Evolutionary conservation across 2,329 filamentous ascomycete genomes (phyloP), one percentile per base, ranked within the genome.

Genomic region (Neofusicoccum laricinum): DNA sequence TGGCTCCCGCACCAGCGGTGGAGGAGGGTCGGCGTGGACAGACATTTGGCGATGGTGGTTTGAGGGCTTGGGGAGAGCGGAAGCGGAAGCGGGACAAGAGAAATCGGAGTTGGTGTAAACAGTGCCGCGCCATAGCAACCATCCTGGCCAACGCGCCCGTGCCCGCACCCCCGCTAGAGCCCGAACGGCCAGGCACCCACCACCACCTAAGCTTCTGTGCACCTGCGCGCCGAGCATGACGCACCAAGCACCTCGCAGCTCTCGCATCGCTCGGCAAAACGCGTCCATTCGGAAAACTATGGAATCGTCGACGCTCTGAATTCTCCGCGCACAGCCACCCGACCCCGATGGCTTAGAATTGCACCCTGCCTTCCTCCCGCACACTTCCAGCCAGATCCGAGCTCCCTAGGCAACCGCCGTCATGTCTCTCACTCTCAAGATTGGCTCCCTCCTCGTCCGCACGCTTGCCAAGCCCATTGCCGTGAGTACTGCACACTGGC

Each of bases 381-480:
- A 36, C 46, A 19, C 49, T 51, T 51, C 34, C 57, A 25, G n/a
- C 38, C 17, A 25, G 19, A 17, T 36, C 41, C 41, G 41, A 45
- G 17, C 61, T n/a, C 21, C 30, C 12, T 17, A 34, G 10, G 61
- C 61, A 21, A 19, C 48, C n/a, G 51, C 41, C 30, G 71, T 45
- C 67, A 88, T 88, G 86, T 88, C 86, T 67, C 80, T 90, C 67
- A 88, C 87, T 10, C 78, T 90, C 67, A 90, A 90, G 73, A 82
- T 90, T 69, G 85, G 85, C 36, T 89, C 87, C 21, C 79, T 90
- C 53, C 83, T 81, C 45, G 85, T 90, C 65, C 82, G 87, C 65
- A 90, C 88, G 1, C 78, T 88, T 32, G 88, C 88, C 14, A 90
- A 90, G 72, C 88, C 88, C 1, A 86, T 90, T 71, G 87, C 86